Conservation (phyloP, 257 asterid species). For the Jaltomata sinuosa region DNA sequence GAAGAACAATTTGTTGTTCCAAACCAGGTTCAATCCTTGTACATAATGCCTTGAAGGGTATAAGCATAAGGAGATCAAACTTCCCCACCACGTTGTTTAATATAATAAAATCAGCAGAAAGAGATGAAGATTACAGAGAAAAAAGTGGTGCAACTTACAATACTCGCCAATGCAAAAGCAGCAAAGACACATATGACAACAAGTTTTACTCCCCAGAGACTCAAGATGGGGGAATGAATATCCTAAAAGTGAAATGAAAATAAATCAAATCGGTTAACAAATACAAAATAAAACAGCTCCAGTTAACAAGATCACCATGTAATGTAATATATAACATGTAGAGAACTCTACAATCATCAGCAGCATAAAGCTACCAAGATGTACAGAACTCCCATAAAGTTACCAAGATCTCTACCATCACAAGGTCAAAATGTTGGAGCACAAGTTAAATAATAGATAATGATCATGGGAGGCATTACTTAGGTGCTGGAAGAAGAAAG, state of each 20-base stretch:
- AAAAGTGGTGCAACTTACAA: conserved; percentile 47
- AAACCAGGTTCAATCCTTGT: conserved; percentile 94
- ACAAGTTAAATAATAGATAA: not conserved
- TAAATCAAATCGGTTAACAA: not conserved
- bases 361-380: not conserved
- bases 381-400: not conserved
- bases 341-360: not conserved
- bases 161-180: conserved; percentile 85
- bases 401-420: not conserved
- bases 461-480: not conserved
- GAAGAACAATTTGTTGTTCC: conserved; percentile 98
- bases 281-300: not conserved
- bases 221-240: conserved; percentile 82
- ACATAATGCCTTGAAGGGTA: conserved; percentile 62
- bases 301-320: not conserved
- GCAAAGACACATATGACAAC: conserved; percentile 64
- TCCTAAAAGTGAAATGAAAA: conserved; percentile 41
- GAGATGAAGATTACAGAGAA: not conserved
- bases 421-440: not conserved
- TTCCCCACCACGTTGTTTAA: not conserved
- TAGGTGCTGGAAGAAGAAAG: not conserved
- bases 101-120: conserved; percentile 1
- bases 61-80: not conserved
- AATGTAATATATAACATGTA: not conserved
- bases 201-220: conserved; percentile 80